Percentiles rank a stretch among this genome's conserved stretches.
phyloP scores from a whole-genome alignment of 192 early-diverging fungal species.

The Coemansia sp. region DNA sequence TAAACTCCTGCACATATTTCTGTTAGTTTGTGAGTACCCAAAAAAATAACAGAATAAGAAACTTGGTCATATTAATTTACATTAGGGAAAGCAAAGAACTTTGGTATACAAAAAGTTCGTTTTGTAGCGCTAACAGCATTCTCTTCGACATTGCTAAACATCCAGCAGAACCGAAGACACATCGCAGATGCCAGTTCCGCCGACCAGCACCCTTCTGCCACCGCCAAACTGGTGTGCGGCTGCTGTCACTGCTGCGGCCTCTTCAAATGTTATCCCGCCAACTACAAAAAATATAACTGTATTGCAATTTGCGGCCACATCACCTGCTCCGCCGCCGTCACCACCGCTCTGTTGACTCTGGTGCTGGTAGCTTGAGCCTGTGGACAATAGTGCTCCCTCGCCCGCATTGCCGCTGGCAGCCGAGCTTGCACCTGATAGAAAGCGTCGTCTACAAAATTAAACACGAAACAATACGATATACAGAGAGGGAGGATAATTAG shows the following conservation, averaged over 20 bases:
- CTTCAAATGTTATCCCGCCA: slow-evolving; percentile 47
- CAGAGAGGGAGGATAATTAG: not conserved
- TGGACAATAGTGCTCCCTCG: slow-evolving; percentile 5
- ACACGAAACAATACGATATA: not conserved
- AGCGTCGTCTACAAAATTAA: slow-evolving; percentile 33
- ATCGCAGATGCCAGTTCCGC: slow-evolving; percentile 22
- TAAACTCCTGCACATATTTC: too few relatives aligned
- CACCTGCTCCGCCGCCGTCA: slow-evolving; percentile 16
- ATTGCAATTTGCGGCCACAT: slow-evolving; percentile 27
- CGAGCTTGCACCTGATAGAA: slow-evolving; percentile 25
- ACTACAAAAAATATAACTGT: slow-evolving; percentile 39
- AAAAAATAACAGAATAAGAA: too few relatives aligned
- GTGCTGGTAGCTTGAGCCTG: slow-evolving; percentile 7
- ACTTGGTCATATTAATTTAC: too few relatives aligned
- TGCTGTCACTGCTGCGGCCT: slow-evolving; percentile 27
- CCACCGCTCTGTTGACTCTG: not conserved
- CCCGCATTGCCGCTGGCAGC: slow-evolving; percentile 3
- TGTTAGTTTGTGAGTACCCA: too few relatives aligned
- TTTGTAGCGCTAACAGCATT: too few relatives aligned
- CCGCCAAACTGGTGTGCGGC: slow-evolving; percentile 28
- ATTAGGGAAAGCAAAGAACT: not conserved
- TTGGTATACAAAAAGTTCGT: too few relatives aligned
- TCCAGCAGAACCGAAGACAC: not conserved
- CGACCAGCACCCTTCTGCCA: slow-evolving; percentile 27
- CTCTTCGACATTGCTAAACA: not conserved